A percentile compares a stretch with the other conserved stretches of the same genome.
Evolutionary conservation across 495 filamentous ascomycete species (phyloP).

Genomic region (Tuber umbilicatum): DNA sequence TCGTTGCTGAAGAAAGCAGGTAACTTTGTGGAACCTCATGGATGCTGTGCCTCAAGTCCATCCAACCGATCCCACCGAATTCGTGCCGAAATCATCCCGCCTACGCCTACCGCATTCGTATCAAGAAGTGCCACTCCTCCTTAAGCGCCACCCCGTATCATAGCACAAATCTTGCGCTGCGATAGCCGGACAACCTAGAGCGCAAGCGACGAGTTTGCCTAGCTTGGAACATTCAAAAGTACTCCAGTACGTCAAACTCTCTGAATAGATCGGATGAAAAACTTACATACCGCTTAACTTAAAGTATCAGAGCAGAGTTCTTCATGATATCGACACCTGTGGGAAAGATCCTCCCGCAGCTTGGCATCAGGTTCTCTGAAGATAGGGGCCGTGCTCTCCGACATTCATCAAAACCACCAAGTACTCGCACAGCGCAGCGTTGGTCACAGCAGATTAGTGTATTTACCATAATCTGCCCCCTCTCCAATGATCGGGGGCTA

Average conservation of each 20-base stretch:
- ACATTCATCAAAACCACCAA: background rate
- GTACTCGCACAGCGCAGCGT: too few species aligned
- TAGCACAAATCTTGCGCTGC: too few species aligned
- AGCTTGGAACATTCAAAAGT: background rate
- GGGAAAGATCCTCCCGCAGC: background rate
- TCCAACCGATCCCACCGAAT: background rate
- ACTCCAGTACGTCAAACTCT: background rate
- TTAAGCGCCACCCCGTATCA: background rate
- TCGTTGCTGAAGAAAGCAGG: background rate
- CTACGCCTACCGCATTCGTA: too few species aligned
- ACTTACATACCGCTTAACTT: too few species aligned
- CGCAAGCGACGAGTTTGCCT: background rate
- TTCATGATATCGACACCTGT: background rate
- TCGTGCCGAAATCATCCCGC: too few species aligned
- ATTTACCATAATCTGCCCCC: too few species aligned
- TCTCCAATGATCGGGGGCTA: too few species aligned
- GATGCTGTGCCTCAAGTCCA: background rate
- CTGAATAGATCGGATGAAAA: background rate
- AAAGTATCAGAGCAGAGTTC: background rate
- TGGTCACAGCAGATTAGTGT: too few species aligned
- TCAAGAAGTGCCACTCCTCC: background rate
- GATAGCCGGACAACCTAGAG: background rate
- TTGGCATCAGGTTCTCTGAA: background rate
- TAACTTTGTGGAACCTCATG: background rate
- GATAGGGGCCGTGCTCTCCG: too few species aligned